phyloP scores from a whole-genome alignment of 495 filamentous ascomycete genomes.

The Echria macrotheca region DNA sequence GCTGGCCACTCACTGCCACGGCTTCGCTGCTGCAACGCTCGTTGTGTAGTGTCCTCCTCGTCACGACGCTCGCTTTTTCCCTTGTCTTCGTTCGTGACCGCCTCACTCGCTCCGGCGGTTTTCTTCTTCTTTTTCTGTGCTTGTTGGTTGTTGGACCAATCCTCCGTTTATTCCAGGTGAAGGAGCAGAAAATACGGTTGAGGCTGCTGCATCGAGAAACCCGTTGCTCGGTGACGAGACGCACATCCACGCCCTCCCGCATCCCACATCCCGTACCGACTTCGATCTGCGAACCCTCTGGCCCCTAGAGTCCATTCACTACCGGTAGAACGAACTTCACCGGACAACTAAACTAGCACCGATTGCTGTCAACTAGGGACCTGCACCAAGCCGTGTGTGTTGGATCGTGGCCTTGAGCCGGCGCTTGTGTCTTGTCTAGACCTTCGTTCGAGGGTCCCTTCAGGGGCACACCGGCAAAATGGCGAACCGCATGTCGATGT shows the following conservation, averaged over 20 bases:
- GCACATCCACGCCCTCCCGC: constrained; percentile 5
- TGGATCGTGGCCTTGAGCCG: constrained; percentile 4
- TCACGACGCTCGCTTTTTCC: constrained; percentile 27
- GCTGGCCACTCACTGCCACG: constrained; percentile 9
- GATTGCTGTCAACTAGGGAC: too few species aligned
- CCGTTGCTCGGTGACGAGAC: constrained; percentile 16
- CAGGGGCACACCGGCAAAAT: constrained; percentile 53
- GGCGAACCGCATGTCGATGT: constrained; percentile 74
- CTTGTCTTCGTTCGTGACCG: constrained; percentile 24
- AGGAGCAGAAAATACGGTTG: not conserved
- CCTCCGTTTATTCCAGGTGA: not conserved
- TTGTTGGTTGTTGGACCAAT: too few species aligned
- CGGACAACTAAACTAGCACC: too few species aligned
- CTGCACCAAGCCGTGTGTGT: too few species aligned
- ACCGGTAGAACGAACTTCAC: too few species aligned
- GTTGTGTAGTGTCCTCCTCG: constrained; percentile 14
- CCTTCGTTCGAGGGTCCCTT: too few species aligned
- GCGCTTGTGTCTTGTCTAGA: constrained; percentile 11
- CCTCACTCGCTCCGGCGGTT: constrained; percentile 49
- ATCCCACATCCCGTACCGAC: not conserved
- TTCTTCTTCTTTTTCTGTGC: constrained; percentile 27
- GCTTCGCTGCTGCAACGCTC: constrained; percentile 9
- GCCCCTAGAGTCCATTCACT: too few species aligned
- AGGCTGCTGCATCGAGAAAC: constrained; percentile 4
- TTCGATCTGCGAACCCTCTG: too few species aligned